A percentile compares a stretch with the other conserved stretches of the same genome.
phyloP scores from a whole-genome alignment of 2,329 filamentous ascomycete species.

The Stylonectria norvegica region DNA sequence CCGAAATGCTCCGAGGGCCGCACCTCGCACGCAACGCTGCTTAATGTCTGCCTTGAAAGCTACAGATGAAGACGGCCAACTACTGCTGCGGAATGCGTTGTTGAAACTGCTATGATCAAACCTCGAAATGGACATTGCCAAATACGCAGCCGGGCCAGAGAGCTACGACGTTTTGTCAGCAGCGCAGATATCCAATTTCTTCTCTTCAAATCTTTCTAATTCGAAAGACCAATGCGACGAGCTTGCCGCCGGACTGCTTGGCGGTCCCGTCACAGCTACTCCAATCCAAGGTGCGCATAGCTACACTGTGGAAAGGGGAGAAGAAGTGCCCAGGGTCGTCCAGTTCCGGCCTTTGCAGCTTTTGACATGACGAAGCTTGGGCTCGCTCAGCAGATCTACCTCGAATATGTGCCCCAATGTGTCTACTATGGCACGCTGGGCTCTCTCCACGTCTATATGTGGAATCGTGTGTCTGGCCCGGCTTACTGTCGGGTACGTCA shows the following conservation, averaged over 20 bases:
- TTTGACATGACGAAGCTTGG: constrained; percentile 10
- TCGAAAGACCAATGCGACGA: constrained; percentile 11
- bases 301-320: constrained; percentile 15
- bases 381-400: constrained; percentile 11
- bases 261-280: constrained; percentile 12
- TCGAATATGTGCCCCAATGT: constrained; percentile 12
- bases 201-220: constrained; percentile 2
- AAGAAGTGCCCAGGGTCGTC: constrained; percentile 8
- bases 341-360: constrained; percentile 17
- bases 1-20: too few species aligned
- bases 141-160: constrained; percentile 5
- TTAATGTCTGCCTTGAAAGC: too few species aligned
- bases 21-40: too few species aligned
- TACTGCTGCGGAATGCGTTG: too few species aligned
- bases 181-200: constrained; percentile 11
- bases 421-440: constrained; percentile 4
- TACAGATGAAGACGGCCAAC: too few species aligned
- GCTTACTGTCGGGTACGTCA: constrained; percentile 12
- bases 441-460: constrained; percentile 10
- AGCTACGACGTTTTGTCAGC: constrained; percentile 8
- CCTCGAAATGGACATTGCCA: constrained; percentile 11
- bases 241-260: constrained; percentile 6
- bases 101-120: too few species aligned
- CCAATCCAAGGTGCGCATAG: constrained; percentile 17
- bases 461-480: constrained; percentile 11